A percentile compares a stretch with the other conserved stretches of the same genome.
Conservation (phyloP, 2,329 filamentous ascomycete species). For the Aspergillus sp. region DNA sequence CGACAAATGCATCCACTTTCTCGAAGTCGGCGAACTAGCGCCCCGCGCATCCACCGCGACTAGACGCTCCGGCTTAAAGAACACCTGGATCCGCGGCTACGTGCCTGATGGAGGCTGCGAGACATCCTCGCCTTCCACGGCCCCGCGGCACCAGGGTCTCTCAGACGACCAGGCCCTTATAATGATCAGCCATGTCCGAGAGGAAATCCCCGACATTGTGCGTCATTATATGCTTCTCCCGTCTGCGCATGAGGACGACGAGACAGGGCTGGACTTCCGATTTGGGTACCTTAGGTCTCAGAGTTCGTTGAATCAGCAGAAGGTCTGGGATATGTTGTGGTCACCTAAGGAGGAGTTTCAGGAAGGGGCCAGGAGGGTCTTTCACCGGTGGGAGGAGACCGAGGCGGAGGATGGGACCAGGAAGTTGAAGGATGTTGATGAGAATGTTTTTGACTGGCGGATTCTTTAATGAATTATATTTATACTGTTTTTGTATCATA, state of each 20-base stretch:
- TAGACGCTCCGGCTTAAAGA: conserved; percentile 9
- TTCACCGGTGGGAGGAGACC: neutral
- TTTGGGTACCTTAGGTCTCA: conserved; percentile 26
- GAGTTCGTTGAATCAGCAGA: conserved; percentile 21
- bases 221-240: conserved; percentile 85
- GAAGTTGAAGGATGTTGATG: conserved; percentile 10
- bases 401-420: neutral
- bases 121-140: neutral
- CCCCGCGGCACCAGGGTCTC: conserved; percentile 53
- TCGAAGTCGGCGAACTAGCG: conserved; percentile 61
- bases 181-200: conserved; percentile 87
- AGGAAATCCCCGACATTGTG: conserved; percentile 84
- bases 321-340: conserved; percentile 33
- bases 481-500: neutral
- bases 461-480: conserved; percentile 10
- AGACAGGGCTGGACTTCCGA: conserved; percentile 30
- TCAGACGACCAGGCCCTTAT: conserved; percentile 74
- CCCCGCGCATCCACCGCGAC: conserved; percentile 18
- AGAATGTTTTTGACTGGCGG: conserved; percentile 18
- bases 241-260: conserved; percentile 22
- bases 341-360: conserved; percentile 17
- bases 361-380: conserved; percentile 2
- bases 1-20: conserved; percentile 83
- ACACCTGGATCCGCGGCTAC: conserved; percentile 16
- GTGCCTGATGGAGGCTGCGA: neutral